A percentile compares a stretch with the other conserved stretches of the same genome.
These are phyloP conservation scores for Candida tibetensis DNA, from an alignment of 805 yeast species.

Conservation along the genomic window DNA sequence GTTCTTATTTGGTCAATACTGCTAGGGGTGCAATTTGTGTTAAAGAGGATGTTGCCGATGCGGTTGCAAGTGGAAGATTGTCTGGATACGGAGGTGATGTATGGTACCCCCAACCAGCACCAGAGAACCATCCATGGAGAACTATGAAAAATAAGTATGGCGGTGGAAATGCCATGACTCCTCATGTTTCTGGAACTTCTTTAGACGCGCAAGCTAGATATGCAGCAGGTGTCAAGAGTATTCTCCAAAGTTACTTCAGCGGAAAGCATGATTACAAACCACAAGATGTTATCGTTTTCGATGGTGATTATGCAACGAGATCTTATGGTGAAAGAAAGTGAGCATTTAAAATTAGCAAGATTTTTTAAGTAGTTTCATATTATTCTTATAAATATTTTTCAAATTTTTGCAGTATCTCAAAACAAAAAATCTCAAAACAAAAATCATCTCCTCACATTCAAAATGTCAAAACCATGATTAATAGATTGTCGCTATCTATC, in stretches of 20 bases:
- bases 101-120: constrained; percentile 85
- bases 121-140: constrained; percentile 76
- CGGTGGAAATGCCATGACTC: constrained; percentile 83
- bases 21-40: constrained; percentile 66
- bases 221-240: constrained; percentile 64
- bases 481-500: too few species aligned
- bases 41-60: constrained; percentile 72
- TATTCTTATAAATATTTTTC: too few species aligned
- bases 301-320: constrained; percentile 71
- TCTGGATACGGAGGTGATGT: constrained; percentile 86
- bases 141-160: constrained; percentile 59
- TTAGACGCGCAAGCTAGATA: constrained; percentile 78
- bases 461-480: too few species aligned
- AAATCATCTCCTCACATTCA: not conserved
- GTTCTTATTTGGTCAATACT: constrained; percentile 16
- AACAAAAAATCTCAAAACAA: constrained; percentile 20
- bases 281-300: constrained; percentile 68
- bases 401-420: too few species aligned
- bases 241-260: constrained; percentile 60
- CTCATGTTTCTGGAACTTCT: constrained; percentile 77
- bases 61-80: constrained; percentile 63
- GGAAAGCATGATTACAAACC: constrained; percentile 67
- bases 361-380: too few species aligned
- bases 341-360: too few species aligned
- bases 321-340: constrained; percentile 57